These are phyloP conservation scores for Groenewaldozyma tartarivorans DNA, from an alignment of 805 yeast genomes.

Conservation along the genomic window DNA sequence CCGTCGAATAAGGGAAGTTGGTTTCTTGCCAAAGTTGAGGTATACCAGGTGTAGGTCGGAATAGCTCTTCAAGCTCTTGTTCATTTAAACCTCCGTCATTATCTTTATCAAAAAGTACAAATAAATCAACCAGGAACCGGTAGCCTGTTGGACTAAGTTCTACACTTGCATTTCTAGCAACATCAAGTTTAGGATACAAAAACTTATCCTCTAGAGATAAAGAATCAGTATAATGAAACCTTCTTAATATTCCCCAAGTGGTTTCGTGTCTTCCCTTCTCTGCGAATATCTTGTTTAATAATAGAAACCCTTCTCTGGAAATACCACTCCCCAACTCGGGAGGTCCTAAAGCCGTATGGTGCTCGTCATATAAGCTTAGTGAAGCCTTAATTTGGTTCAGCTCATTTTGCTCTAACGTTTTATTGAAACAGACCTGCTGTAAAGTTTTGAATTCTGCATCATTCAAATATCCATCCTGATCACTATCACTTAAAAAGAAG, in stretches of 20 bases:
- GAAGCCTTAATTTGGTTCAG: constrained; percentile 31
- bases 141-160: constrained; percentile 91
- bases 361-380: constrained; percentile 14
- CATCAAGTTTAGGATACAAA: constrained; percentile 48
- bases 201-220: constrained; percentile 72
- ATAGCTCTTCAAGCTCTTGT: constrained; percentile 55
- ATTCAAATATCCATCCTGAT: constrained; percentile 77
- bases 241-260: constrained; percentile 86
- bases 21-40: constrained; percentile 82
- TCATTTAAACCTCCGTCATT: constrained; percentile 93
- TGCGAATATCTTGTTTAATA: constrained; percentile 71
- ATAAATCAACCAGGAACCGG: constrained; percentile 81
- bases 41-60: constrained; percentile 86
- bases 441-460: constrained; percentile 60
- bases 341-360: constrained; percentile 19
- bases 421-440: constrained; percentile 68
- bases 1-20: constrained; percentile 80
- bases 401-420: constrained; percentile 36
- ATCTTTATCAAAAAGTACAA: constrained; percentile 80
- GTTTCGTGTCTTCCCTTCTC: constrained; percentile 94
- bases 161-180: constrained; percentile 31
- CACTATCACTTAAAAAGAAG: constrained; percentile 75
- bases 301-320: constrained; percentile 63
- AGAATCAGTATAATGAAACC: constrained; percentile 88
- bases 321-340: too few relatives aligned